Base-by-base conservation (phyloP, 305 asterid species). In the Solanum hybrid region DNA sequence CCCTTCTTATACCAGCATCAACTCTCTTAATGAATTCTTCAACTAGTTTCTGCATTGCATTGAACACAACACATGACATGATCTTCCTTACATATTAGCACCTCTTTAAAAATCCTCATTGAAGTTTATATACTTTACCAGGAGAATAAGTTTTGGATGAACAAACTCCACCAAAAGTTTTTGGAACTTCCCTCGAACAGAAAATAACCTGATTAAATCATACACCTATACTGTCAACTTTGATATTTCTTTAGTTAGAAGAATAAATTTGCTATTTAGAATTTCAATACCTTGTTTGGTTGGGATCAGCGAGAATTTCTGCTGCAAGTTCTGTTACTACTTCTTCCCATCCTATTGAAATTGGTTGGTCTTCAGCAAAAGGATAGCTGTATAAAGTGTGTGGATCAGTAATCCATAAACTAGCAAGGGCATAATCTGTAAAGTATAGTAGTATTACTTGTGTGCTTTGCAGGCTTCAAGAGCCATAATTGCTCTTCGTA, bases 391-490 rank as follows among this genome's bases (percentile, higher is more conserved):
- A 85, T 79, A 72, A 78, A 60, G 78, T 78, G 20, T 84, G 75
- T 17, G 87, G 75, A 84, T 84, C 20, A 84, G 87, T 84, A 84
- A 51, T 51, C 87, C 16, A 84, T 56, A 84, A 84, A 51, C 42
- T 46, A 51, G 87, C 27, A 46, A 51, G 2, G 40, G 29, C 75
- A 84, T 1, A 5, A 29, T 84, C 7, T 17, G 75, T 29, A 6
- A 84, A 84, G 75, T 31, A 27, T 0, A 78, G 31, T 7, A 35
- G 42, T 72, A 91, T 92, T 93, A 96, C 98, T 94, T 95, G 95
- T 95, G 98, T 26, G 95, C 95, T 92, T 94, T 96, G 95, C 99
- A 96, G 90, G 99, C 98, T 93, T 96, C 98, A 86, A 96, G 98
- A 80, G 98, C 96, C 98, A 96, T 95, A 77, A 96, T 94, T 89